phyloP scores from a whole-genome alignment of 139 green algal genomes.

The Haematococcus lacustris region DNA sequence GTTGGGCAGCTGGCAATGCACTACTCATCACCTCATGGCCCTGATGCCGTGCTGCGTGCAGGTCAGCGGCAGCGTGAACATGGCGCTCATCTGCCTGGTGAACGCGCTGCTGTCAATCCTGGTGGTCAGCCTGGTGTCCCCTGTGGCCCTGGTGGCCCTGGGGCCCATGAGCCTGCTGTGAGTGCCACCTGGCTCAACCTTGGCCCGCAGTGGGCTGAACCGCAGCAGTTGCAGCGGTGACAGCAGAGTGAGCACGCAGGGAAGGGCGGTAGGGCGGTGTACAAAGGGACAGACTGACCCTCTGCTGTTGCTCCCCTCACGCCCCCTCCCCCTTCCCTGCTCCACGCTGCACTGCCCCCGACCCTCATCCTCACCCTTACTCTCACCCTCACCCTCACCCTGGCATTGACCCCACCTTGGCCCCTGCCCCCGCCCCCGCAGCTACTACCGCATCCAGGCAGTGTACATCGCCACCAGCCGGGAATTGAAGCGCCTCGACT shows the following conservation, averaged over 20 bases:
- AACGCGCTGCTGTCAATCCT: slow-evolving; percentile 47
- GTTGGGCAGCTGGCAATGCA: not conserved
- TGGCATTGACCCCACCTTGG: no score
- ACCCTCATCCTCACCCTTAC: no score
- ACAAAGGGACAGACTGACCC: no score
- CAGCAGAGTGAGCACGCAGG: no score
- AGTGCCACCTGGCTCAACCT: no score
- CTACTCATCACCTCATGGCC: not conserved
- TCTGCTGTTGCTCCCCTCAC: not conserved
- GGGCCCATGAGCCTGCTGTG: slow-evolving; percentile 39
- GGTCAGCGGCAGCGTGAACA: slow-evolving; percentile 5
- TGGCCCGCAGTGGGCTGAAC: no score
- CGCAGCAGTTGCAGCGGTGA: no score
- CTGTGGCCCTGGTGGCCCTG: slow-evolving; percentile 46
- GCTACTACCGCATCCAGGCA: slow-evolving; percentile 11
- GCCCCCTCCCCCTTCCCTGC: not conserved
- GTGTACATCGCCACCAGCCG: slow-evolving; percentile 65
- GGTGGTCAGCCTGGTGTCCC: slow-evolving; percentile 55
- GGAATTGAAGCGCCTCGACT: slow-evolving; percentile 85
- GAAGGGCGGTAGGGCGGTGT: no score
- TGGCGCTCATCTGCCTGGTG: slow-evolving; percentile 26
- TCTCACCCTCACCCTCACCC: no score
- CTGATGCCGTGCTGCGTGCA: not conserved
- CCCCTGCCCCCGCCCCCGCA: no score
- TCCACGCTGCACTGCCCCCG: no score